These are phyloP conservation scores for Arthrobotrys pseudoclavata DNA, from an alignment of 2,329 filamentous ascomycete species.

Conservation along the genomic window DNA sequence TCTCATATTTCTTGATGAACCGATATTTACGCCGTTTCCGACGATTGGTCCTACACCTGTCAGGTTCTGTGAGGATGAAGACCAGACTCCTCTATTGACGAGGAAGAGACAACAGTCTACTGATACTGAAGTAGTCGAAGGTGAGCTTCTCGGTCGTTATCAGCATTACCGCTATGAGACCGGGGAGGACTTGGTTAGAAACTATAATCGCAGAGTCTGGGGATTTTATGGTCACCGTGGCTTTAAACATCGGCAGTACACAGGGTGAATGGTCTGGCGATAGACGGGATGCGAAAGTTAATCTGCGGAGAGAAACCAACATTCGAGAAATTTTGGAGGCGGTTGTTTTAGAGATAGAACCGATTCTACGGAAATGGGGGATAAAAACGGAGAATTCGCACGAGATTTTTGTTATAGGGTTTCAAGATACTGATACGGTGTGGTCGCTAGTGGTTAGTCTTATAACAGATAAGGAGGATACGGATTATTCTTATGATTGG, in stretches of 20 bases:
- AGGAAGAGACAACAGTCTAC: neutral
- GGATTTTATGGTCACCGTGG: neutral
- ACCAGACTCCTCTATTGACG: neutral
- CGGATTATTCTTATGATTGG: neutral
- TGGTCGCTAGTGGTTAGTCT: neutral
- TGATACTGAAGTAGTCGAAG: neutral
- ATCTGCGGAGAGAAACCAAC: conserved; percentile 6
- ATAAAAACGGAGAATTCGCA: conserved; percentile 4
- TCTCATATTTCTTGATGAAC: conserved; percentile 33
- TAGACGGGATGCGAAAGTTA: conserved; percentile 22
- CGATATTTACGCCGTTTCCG: conserved; percentile 5
- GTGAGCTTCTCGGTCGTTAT: neutral
- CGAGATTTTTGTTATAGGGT: neutral
- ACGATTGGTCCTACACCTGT: neutral
- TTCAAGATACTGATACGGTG: neutral
- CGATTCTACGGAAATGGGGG: conserved; percentile 10
- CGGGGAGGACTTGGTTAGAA: neutral
- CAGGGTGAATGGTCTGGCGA: conserved; percentile 1
- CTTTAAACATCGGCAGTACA: neutral
- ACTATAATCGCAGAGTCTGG: neutral
- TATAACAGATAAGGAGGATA: neutral
- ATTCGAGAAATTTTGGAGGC: conserved; percentile 17
- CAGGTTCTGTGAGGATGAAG: neutral
- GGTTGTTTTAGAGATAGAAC: conserved; percentile 4
- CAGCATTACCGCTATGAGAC: neutral